Evolutionary conservation across 2,329 filamentous ascomycete genomes (phyloP), one percentile per base, ranked within the genome.

Genomic region (Paecilomyces dactylethromorphus): DNA sequence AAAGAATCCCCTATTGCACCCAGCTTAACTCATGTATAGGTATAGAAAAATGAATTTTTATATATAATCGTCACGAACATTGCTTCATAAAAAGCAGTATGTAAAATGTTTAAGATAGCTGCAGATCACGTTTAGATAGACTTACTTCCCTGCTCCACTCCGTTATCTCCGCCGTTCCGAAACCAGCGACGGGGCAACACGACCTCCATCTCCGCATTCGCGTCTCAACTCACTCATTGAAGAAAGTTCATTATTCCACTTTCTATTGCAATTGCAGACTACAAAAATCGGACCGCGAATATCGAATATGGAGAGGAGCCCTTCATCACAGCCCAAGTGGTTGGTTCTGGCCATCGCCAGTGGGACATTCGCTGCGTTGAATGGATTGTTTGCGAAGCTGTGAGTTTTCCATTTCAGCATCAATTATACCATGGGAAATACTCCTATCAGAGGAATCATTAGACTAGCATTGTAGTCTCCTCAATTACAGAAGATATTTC

Each of bases 311-410:
- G 15, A 18, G 10, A 56, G 35, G 21, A 60, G 24, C 35, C 51
- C 49, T 4, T 24, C 56, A 52, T 53, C 64, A 52, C 52, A 62
- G 22, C 65, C 68, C 54, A 71, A 71, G 62, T 81, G 79, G 79
- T 76, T 87, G 53, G 66, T 83, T 61, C 78, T 86, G 58, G 84
- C 85, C 53, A 72, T 87, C 35, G 78, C 82, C n/a, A 84, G 82
- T 64, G 85, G 85, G 58, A 78, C 80, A 49, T 87, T 84, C 68
- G 85, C 85, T 18, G 84, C 85, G 11, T 76, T 85, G 65, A 87
- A 87, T 64, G 85, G 85, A 55, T 80, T 87, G n/a, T 87, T 87
- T 69, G 85, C 85, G 11, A 87, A 87, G 72, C 76, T 87, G 82
- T 85, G 76, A 49, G 72, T 68, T 7, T 11, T 51, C 29, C 50